Percentiles rank a stretch among this genome's conserved stretches.
Conservation (phyloP, 768 basidiomycete genomes). For the Amanita molliuscula region DNA sequence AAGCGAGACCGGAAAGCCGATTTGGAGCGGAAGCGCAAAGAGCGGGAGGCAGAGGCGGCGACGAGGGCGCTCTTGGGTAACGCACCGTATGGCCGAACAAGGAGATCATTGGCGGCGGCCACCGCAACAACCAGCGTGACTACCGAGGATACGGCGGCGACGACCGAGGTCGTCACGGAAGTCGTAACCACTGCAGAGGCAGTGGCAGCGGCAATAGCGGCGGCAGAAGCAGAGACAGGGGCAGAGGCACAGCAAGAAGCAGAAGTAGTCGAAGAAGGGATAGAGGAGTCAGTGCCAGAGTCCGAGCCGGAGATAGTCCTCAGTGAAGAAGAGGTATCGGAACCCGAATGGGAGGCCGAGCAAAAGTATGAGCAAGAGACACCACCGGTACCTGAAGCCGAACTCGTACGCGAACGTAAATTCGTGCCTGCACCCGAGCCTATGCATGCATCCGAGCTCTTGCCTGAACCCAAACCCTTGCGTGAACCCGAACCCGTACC, state of each 20-base stretch:
- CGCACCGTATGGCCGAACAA: neutral
- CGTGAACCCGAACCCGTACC: neutral
- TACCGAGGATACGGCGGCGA: neutral
- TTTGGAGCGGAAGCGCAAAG: conserved; percentile 16
- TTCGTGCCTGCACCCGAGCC: neutral
- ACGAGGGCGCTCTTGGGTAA: conserved; percentile 4
- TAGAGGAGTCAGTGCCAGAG: neutral
- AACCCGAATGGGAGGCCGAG: neutral
- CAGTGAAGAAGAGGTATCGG: neutral
- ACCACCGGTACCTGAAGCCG: too few species aligned
- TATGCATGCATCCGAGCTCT: neutral
- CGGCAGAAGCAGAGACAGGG: neutral
- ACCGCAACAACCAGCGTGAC: conserved; percentile 5
- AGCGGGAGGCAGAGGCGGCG: conserved; percentile 10
- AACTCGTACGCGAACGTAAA: too few species aligned
- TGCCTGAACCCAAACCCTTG: neutral
- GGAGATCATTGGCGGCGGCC: conserved; percentile 3
- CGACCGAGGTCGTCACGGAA: too few species aligned
- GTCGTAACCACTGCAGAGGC: conserved; percentile 11
- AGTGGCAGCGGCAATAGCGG: neutral
- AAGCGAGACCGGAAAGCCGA: conserved; percentile 32
- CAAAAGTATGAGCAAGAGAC: neutral
- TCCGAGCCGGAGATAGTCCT: neutral
- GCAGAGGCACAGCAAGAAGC: neutral
- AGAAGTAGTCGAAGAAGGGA: neutral